phyloP scores from a whole-genome alignment of 306 rosid genomes.

The Citrullus mucosospermus region DNA sequence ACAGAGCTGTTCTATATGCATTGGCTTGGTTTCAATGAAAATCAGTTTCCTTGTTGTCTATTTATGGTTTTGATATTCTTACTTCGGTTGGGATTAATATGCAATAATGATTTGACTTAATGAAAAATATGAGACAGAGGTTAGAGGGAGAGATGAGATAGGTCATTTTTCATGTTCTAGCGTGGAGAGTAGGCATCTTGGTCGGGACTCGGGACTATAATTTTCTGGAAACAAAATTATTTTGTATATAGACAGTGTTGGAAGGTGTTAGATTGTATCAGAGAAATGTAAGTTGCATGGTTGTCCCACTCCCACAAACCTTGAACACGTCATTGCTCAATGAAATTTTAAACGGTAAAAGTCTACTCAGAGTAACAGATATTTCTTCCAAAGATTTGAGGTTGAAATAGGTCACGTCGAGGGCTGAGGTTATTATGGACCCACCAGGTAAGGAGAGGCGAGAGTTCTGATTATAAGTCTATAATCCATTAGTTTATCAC shows the following conservation, averaged over 20 bases:
- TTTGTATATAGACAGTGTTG: not conserved
- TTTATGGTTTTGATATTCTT: not conserved
- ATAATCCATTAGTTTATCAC: not conserved
- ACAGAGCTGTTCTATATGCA: not conserved
- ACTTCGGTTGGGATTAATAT: not conserved
- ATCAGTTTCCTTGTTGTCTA: not conserved
- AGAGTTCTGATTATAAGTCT: not conserved
- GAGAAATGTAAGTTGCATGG: not conserved
- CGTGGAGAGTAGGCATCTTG: not conserved
- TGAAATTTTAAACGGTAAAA: not conserved
- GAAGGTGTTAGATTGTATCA: not conserved
- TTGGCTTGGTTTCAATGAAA: not conserved
- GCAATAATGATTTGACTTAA: not conserved
- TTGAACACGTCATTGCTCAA: not conserved
- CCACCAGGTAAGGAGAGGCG: not conserved
- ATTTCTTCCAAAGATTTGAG: not conserved
- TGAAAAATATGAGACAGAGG: not conserved
- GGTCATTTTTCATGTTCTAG: not conserved
- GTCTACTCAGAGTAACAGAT: not conserved
- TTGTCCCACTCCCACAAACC: not conserved
- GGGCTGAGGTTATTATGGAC: not conserved
- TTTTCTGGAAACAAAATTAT: not conserved
- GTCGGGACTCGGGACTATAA: not conserved
- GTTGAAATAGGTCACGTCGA: not conserved
- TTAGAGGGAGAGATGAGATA: not conserved